Evolutionary conservation across 2,329 filamentous ascomycete genomes (phyloP).

Genomic region (Sordariomycetes sp.): DNA sequence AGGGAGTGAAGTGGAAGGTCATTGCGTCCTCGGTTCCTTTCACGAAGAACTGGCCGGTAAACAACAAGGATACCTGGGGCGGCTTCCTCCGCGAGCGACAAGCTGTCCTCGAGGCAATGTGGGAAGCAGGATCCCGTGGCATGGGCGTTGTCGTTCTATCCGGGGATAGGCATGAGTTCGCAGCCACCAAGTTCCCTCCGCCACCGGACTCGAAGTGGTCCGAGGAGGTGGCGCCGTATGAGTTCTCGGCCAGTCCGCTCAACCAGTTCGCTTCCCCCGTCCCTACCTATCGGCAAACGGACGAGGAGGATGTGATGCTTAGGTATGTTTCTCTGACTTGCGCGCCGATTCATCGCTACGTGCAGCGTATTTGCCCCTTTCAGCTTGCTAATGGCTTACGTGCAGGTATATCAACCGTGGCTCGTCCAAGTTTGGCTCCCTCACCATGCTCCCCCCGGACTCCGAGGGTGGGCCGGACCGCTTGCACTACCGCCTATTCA

Average conservation of each 20-base stretch:
- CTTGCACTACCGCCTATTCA: constrained; percentile 72
- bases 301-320: constrained; percentile 71
- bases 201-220: constrained; percentile 51
- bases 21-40: constrained; percentile 86
- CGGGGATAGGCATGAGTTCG: constrained; percentile 95
- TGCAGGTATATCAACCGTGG: constrained; percentile 70
- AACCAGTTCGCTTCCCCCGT: constrained; percentile 91
- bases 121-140: constrained; percentile 68
- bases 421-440: constrained; percentile 77
- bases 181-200: constrained; percentile 70
- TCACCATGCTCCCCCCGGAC: constrained; percentile 50
- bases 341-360: constrained; percentile 10
- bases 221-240: constrained; percentile 59
- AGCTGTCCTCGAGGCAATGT: constrained; percentile 79
- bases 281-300: constrained; percentile 70
- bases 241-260: constrained; percentile 84
- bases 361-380: background rate
- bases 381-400: background rate
- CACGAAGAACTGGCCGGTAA: constrained; percentile 94
- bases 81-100: constrained; percentile 77
- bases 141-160: constrained; percentile 75
- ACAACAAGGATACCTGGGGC: constrained; percentile 85
- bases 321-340: constrained; percentile 49
- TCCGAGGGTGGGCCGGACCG: constrained; percentile 48
- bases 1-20: constrained; percentile 86